Percentiles rank a stretch among this genome's conserved stretches.
phyloP scores from a whole-genome alignment of 139 green algal species.

The Picochlorum sp. region DNA sequence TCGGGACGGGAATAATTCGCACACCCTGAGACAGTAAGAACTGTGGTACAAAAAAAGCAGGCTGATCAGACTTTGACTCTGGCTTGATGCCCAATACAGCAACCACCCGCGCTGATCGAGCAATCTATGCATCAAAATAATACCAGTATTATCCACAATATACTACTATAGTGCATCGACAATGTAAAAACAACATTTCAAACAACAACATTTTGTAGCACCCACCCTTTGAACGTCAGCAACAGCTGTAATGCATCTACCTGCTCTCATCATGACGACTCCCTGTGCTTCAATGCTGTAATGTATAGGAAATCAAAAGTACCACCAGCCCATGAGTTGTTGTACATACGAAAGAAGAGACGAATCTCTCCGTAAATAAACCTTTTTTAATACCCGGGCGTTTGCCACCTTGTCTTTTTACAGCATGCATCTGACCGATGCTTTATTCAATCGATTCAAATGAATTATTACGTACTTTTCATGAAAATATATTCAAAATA shows the following conservation, averaged over 20 bases:
- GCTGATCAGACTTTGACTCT: conserved; percentile 30
- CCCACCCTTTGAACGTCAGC: background rate
- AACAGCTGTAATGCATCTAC: background rate
- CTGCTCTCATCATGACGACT: background rate
- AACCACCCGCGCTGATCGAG: conserved; percentile 31
- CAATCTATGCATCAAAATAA: conserved; percentile 25
- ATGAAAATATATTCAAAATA: background rate
- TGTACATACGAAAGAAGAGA: no score
- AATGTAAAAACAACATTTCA: no score
- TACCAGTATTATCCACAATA: no score
- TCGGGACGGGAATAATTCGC: conserved; percentile 46
- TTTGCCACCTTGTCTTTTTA: no score
- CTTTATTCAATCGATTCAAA: background rate
- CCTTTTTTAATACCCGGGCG: background rate
- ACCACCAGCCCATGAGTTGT: no score
- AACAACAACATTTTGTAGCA: background rate
- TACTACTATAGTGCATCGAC: no score
- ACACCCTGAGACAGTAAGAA: conserved; percentile 38
- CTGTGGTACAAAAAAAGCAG: conserved; percentile 43
- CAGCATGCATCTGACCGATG: no score
- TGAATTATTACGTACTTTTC: background rate
- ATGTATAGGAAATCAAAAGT: no score
- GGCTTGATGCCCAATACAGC: conserved; percentile 53
- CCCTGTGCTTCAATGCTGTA: background rate
- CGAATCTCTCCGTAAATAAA: background rate